Evolutionary conservation across 805 yeast genomes (phyloP).

Genomic region (Metschnikowia colocasiae): DNA sequence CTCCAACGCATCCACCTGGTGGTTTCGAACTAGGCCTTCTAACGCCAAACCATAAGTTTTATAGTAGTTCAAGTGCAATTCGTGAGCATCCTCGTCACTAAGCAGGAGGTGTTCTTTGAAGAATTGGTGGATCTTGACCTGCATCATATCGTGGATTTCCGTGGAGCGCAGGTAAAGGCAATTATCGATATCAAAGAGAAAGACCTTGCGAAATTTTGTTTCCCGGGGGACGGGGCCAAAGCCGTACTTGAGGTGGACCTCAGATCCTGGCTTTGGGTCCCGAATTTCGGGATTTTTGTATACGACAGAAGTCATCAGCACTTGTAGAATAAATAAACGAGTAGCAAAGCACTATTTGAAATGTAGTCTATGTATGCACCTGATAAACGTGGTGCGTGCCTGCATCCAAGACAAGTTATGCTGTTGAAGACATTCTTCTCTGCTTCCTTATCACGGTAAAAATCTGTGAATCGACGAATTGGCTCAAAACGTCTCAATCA

Average conservation of each 20-base stretch:
- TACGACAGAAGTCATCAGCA: conserved; percentile 4
- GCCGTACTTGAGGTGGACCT: conserved; percentile 18
- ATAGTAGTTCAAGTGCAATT: conserved; percentile 71
- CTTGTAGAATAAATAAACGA: neutral
- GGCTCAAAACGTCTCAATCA: too few species aligned
- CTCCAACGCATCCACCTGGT: conserved; percentile 79
- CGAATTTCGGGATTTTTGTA: conserved; percentile 16
- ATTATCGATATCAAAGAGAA: conserved; percentile 92
- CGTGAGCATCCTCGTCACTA: conserved; percentile 67
- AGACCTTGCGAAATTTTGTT: conserved; percentile 28
- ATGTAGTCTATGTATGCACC: neutral
- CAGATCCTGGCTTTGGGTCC: conserved; percentile 13
- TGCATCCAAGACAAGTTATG: neutral
- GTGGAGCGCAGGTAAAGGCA: conserved; percentile 77
- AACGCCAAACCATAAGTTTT: conserved; percentile 87
- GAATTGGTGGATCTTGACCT: conserved; percentile 74
- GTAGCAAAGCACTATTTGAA: neutral
- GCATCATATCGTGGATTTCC: conserved; percentile 84
- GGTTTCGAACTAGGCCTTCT: conserved; percentile 74
- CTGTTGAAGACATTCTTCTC: neutral
- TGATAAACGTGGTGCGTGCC: conserved; percentile 1
- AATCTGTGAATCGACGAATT: neutral
- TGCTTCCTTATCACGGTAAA: neutral
- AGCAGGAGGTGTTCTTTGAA: conserved; percentile 63
- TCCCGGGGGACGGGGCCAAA: conserved; percentile 18